These are phyloP conservation scores for Inga laurina DNA, from an alignment of 306 rosid species.

Conservation along the genomic window DNA sequence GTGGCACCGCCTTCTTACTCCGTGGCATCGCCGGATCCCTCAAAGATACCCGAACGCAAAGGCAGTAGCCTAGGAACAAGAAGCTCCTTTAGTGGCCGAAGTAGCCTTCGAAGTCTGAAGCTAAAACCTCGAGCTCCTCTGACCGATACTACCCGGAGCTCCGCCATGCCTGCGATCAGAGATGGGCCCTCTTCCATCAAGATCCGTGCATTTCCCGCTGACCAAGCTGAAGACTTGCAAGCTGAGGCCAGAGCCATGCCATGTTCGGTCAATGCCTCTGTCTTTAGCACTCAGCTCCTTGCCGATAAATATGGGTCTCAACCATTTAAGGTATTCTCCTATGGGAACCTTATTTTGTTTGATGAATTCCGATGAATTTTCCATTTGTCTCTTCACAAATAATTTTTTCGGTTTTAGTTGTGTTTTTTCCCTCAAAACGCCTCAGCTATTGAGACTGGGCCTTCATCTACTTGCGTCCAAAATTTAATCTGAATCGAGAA, in stretches of 20 bases:
- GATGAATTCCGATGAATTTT: background rate
- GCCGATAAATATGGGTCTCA: constrained; percentile 53
- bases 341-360: background rate
- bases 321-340: constrained; percentile 47
- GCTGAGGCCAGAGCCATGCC: constrained; percentile 74
- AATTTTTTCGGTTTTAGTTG: background rate
- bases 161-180: constrained; percentile 30
- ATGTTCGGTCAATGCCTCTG: constrained; percentile 63
- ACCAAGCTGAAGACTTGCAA: constrained; percentile 62
- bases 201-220: constrained; percentile 33
- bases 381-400: background rate
- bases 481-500: background rate
- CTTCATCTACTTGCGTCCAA: background rate
- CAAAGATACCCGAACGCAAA: constrained; percentile 21
- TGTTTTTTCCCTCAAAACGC: background rate
- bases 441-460: background rate
- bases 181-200: constrained; percentile 28
- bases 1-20: background rate
- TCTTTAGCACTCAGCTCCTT: constrained; percentile 60
- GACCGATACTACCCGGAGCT: constrained; percentile 43
- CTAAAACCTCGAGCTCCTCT: constrained; percentile 35
- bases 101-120: background rate
- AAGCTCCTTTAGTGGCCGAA: constrained; percentile 21
- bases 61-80: background rate
- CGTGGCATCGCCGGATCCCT: constrained; percentile 21